Conservation (phyloP, 2,329 filamentous ascomycete species). For the Exophiala lecanii-corni region DNA sequence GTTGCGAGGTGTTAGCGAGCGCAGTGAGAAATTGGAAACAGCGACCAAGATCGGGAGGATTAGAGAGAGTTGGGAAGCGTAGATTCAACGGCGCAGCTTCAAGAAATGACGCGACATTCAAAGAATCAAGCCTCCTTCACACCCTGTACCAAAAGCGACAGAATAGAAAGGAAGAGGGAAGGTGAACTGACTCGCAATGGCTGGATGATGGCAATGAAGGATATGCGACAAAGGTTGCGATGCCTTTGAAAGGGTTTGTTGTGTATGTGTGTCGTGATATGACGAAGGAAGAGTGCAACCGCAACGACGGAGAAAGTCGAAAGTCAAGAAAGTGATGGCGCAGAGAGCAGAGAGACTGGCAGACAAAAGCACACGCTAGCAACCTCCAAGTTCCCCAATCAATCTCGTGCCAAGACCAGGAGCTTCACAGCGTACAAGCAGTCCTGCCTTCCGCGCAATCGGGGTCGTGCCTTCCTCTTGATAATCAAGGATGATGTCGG, state of each 20-base stretch:
- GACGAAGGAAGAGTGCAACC: constrained; percentile 12
- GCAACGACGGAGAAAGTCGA: constrained; percentile 13
- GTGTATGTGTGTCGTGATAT: constrained; percentile 7
- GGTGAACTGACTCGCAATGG: constrained; percentile 7
- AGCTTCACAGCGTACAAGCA: too few species aligned
- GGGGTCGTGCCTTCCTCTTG: too few species aligned
- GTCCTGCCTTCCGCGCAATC: too few species aligned
- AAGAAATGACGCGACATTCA: constrained; percentile 13
- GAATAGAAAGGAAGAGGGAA: constrained; percentile 3
- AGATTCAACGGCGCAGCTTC: constrained; percentile 8
- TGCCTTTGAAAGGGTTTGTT: constrained; percentile 3
- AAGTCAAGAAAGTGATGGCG: neutral
- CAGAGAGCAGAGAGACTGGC: too few species aligned
- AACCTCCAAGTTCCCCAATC: too few species aligned
- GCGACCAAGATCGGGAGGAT: neutral
- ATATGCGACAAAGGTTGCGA: constrained; percentile 15
- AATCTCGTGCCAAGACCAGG: too few species aligned
- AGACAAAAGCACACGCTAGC: too few species aligned
- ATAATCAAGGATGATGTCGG: too few species aligned
- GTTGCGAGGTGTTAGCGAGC: constrained; percentile 7
- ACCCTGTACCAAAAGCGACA: too few species aligned
- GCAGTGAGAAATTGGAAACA: neutral
- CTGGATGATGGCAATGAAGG: constrained; percentile 7
- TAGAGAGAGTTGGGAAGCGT: neutral
- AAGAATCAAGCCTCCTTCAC: constrained; percentile 3